A percentile compares a stretch with the other conserved stretches of the same genome.
Conservation (phyloP, 345 rosid species). For the Salix arbutifolia region DNA sequence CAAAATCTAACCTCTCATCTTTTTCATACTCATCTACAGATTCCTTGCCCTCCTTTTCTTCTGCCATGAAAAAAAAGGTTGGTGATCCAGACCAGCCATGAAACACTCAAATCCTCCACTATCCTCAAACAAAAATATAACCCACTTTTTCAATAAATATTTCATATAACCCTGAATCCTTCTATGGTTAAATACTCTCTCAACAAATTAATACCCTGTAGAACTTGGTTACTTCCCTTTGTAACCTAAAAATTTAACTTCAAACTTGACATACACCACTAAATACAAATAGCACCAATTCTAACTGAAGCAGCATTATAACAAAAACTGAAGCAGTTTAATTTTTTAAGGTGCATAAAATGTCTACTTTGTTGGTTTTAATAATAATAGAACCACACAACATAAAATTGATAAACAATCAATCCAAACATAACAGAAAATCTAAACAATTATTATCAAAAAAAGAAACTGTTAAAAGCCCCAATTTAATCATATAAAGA, state of each 20-base stretch:
- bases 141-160: neutral
- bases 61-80: slow-evolving; percentile 52
- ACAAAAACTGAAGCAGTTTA: neutral
- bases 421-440: neutral
- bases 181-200: neutral
- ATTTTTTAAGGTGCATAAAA: neutral
- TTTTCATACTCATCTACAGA: slow-evolving; percentile 62
- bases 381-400: neutral
- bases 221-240: neutral
- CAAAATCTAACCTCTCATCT: slow-evolving; percentile 75
- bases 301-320: neutral
- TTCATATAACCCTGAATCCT: neutral
- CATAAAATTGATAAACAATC: neutral
- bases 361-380: neutral
- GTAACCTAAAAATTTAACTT: neutral
- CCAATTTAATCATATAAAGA: neutral
- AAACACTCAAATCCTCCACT: slow-evolving; percentile 27
- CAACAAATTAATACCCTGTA: neutral
- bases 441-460: neutral
- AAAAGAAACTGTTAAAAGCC: neutral
- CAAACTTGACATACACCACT: neutral
- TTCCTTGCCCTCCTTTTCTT: slow-evolving; percentile 60
- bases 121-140: slow-evolving; percentile 6
- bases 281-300: neutral
- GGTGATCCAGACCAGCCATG: slow-evolving; percentile 42